Conservation (phyloP, 139 green algal genomes). For the Nannochloris sp. region DNA sequence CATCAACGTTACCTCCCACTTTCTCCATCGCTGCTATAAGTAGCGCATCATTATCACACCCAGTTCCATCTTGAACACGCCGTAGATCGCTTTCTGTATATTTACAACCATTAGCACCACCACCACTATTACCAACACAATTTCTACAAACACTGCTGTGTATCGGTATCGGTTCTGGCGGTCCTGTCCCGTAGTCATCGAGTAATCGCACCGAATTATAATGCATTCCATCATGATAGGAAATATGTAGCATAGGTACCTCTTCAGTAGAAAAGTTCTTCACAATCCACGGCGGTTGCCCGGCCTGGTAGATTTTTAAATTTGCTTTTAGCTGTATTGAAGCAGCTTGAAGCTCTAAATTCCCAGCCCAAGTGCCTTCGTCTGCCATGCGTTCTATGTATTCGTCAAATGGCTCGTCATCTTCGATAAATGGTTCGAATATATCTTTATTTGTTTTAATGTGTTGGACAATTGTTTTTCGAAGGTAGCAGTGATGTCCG, state of each 20-base stretch:
- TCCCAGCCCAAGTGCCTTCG: conserved; percentile 42
- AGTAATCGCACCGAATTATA: conserved; percentile 49
- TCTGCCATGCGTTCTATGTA: conserved; percentile 44
- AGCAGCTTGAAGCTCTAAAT: conserved; percentile 53
- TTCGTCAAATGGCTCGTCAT: conserved; percentile 45
- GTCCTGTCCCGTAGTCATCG: conserved; percentile 11
- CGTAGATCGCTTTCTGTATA: background rate
- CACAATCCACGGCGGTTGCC: conserved; percentile 30
- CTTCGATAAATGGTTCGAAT: conserved; percentile 54
- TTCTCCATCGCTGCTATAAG: background rate
- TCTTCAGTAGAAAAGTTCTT: background rate
- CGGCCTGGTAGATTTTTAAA: conserved; percentile 44
- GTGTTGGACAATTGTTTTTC: conserved; percentile 11
- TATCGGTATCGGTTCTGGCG: conserved; percentile 1
- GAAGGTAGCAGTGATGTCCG: conserved; percentile 1
- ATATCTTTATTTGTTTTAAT: conserved; percentile 24
- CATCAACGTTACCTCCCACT: conserved; percentile 7
- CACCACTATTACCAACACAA: background rate
- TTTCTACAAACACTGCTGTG: background rate
- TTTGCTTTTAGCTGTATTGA: conserved; percentile 23
- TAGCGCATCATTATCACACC: conserved; percentile 12
- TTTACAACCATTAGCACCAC: background rate
- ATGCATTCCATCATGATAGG: conserved; percentile 46
- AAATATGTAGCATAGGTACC: conserved; percentile 21
- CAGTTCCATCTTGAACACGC: background rate